Percentiles rank a stretch among this genome's conserved stretches.
Evolutionary conservation across 495 filamentous ascomycete genomes (phyloP).

Genomic region (Astrothelium macrocarpum): DNA sequence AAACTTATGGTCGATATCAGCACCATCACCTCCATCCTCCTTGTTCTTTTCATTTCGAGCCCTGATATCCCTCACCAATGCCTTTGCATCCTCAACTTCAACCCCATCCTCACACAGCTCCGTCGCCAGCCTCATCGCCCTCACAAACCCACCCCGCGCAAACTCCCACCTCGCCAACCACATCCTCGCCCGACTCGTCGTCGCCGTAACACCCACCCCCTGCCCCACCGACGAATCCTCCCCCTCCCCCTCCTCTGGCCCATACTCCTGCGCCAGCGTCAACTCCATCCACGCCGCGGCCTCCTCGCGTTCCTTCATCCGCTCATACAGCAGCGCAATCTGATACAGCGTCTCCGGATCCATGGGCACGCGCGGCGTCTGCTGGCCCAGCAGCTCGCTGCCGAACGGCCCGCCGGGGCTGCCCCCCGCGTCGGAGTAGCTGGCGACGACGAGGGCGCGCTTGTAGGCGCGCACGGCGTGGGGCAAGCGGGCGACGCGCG

Average conservation of each 20-base stretch:
- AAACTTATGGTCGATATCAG: background rate
- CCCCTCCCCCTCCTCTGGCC: constrained; percentile 35
- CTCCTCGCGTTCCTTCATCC: constrained; percentile 61
- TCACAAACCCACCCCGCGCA: constrained; percentile 56
- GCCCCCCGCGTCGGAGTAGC: constrained; percentile 58
- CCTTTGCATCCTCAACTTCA: constrained; percentile 97
- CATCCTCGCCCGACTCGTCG: constrained; percentile 84
- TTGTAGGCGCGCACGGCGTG: constrained; percentile 94
- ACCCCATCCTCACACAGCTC: constrained; percentile 94
- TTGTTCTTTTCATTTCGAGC: constrained; percentile 57
- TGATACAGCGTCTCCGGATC: constrained; percentile 86
- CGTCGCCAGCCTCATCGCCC: constrained; percentile 71
- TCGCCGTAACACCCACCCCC: constrained; percentile 58
- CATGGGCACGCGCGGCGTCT: constrained; percentile 45
- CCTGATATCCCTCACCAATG: constrained; percentile 79
- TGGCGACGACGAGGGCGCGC: constrained; percentile 74
- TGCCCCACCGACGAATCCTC: constrained; percentile 8
- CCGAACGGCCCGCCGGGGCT: constrained; percentile 31
- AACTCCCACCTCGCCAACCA: constrained; percentile 86
- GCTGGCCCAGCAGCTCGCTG: constrained; percentile 10
- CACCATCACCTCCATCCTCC: constrained; percentile 12
- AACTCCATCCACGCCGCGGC: constrained; percentile 91
- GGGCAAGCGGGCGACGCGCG: constrained; percentile 68
- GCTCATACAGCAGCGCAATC: constrained; percentile 83
- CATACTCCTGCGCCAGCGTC: constrained; percentile 79